Evolutionary conservation across 2,329 filamentous ascomycete genomes (phyloP).

Genomic region (Aspergillus sojae): DNA sequence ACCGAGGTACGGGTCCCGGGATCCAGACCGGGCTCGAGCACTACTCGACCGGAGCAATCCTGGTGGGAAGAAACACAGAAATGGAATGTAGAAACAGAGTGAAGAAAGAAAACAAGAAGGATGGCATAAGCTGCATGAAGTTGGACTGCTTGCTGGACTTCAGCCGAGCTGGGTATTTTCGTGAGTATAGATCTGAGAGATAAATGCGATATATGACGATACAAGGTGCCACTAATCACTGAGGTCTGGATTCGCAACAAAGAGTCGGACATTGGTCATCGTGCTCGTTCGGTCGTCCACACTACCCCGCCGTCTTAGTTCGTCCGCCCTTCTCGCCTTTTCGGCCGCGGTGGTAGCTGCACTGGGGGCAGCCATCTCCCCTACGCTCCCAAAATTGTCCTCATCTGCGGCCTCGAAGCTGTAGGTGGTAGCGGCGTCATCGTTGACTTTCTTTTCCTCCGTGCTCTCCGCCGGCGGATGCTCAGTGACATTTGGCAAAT

Average conservation of each 20-base stretch:
- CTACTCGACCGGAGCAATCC: background rate
- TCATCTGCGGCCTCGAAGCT: conserved; percentile 47
- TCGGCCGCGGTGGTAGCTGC: conserved; percentile 41
- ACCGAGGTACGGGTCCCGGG: background rate
- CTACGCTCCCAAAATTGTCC: conserved; percentile 58
- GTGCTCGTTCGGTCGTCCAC: conserved; percentile 52
- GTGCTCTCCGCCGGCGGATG: conserved; percentile 35
- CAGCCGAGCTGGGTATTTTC: background rate
- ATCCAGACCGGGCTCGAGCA: conserved; percentile 4
- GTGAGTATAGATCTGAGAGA: background rate
- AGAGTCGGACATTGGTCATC: conserved; percentile 50
- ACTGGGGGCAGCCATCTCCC: conserved; percentile 52
- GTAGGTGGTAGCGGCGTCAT: conserved; percentile 34
- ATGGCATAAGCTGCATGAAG: background rate
- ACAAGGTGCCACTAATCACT: conserved; percentile 35
- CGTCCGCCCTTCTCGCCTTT: conserved; percentile 46
- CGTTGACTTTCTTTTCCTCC: conserved; percentile 32
- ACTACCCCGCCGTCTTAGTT: conserved; percentile 50
- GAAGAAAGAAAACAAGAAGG: background rate
- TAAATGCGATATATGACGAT: background rate
- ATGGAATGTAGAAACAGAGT: background rate
- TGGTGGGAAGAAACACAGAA: background rate
- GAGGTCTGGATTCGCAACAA: conserved; percentile 52
- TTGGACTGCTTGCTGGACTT: background rate
- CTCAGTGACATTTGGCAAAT: conserved; percentile 47